Evolutionary conservation across 2,329 filamentous ascomycete species (phyloP).

Genomic region (Trichophyton simii): DNA sequence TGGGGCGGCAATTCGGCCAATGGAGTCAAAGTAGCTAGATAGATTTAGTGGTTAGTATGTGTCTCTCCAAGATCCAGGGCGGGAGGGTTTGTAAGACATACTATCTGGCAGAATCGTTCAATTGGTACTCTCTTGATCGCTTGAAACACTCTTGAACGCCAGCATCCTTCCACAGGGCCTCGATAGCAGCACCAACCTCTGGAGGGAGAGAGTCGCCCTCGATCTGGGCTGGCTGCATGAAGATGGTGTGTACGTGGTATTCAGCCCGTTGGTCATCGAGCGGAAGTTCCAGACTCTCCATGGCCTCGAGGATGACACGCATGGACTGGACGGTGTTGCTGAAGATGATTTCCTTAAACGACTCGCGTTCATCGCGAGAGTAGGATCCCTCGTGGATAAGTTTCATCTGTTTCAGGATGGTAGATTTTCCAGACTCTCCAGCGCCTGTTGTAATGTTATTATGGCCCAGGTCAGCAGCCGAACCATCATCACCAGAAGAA

Average conservation of each 20-base stretch:
- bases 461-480: constrained; percentile 7
- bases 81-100: constrained; percentile 34
- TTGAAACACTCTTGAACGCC: constrained; percentile 94
- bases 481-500: background rate
- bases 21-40: constrained; percentile 83
- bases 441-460: constrained; percentile 49
- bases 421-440: constrained; percentile 95
- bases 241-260: constrained; percentile 96
- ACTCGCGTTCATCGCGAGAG: constrained; percentile 71
- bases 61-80: background rate
- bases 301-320: constrained; percentile 57
- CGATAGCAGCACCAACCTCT: constrained; percentile 86
- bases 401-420: constrained; percentile 96
- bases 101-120: constrained; percentile 96
- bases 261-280: constrained; percentile 86
- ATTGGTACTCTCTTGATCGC: constrained; percentile 85
- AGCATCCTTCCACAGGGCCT: constrained; percentile 81
- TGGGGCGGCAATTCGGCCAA: constrained; percentile 75
- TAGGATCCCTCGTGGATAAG: constrained; percentile 98
- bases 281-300: constrained; percentile 60
- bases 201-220: constrained; percentile 89
- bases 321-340: constrained; percentile 59
- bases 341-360: constrained; percentile 61
- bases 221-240: constrained; percentile 96
- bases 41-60: background rate